These are phyloP conservation scores for Cladochytrium replicatum DNA, from an alignment of 192 early-diverging fungal genomes.

Conservation along the genomic window DNA sequence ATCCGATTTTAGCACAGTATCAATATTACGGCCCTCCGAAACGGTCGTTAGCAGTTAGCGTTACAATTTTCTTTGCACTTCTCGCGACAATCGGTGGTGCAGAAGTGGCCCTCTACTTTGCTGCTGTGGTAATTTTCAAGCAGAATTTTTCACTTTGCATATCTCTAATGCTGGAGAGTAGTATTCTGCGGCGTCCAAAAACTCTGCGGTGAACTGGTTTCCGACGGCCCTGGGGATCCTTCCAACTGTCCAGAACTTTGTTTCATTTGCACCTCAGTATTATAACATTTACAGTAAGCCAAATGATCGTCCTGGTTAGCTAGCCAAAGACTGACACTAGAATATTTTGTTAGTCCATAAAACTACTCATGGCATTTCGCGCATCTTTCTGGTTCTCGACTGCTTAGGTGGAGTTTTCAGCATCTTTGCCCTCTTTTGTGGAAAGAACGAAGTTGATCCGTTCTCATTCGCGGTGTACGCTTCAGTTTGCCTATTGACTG, in stretches of 20 bases:
- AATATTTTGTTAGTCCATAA: not conserved
- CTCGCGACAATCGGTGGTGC: constrained; percentile 2
- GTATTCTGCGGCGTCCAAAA: not conserved
- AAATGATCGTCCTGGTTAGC: not conserved
- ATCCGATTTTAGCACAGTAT: constrained; percentile 11
- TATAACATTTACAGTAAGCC: constrained; percentile 9
- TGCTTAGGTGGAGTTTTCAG: constrained; percentile 12
- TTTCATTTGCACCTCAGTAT: constrained; percentile 16
- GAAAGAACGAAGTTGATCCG: too few species aligned
- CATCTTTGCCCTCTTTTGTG: constrained; percentile 5
- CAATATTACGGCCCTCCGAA: constrained; percentile 7
- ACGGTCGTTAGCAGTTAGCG: not conserved
- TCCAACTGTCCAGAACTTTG: constrained; percentile 15
- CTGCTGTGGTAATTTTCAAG: constrained; percentile 7
- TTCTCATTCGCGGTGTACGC: too few species aligned
- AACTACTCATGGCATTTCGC: constrained; percentile 7
- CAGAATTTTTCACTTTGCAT: too few species aligned
- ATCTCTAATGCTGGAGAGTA: too few species aligned
- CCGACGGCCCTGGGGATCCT: constrained; percentile 9
- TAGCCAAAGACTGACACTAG: too few species aligned
- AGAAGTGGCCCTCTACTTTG: constrained; percentile 8
- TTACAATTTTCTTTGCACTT: not conserved
- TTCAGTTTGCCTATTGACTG: too few species aligned
- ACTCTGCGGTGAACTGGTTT: not conserved
- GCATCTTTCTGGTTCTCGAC: constrained; percentile 12